Evolutionary conservation across 2,329 filamentous ascomycete genomes (phyloP).

Genomic region (Paraphoma chrysanthemicola): DNA sequence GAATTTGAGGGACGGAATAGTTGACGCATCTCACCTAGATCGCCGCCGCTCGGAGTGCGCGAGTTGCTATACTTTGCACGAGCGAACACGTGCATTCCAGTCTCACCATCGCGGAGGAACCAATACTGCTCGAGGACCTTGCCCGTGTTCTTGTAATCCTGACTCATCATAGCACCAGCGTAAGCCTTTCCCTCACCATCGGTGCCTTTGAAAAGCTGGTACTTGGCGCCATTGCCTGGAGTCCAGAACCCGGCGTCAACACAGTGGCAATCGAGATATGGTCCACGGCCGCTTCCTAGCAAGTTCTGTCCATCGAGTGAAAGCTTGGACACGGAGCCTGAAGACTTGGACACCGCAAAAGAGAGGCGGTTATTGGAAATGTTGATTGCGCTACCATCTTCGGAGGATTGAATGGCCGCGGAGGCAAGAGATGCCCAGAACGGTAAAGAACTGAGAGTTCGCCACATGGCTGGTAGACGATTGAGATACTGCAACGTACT

Average conservation of each 20-base stretch:
- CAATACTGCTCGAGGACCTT: conserved; percentile 70
- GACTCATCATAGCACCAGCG: conserved; percentile 66
- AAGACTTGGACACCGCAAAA: conserved; percentile 18
- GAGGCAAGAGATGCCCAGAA: conserved; percentile 9
- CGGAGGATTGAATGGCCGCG: conserved; percentile 18
- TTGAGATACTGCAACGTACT: too few relatives aligned
- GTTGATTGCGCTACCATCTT: conserved; percentile 15
- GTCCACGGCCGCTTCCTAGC: conserved; percentile 62
- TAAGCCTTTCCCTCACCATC: conserved; percentile 61
- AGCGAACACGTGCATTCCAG: conserved; percentile 67
- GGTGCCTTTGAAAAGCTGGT: conserved; percentile 59
- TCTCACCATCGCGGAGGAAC: conserved; percentile 69
- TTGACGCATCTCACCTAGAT: conserved; percentile 67
- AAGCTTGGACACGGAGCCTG: conserved; percentile 28
- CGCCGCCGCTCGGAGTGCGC: conserved; percentile 62
- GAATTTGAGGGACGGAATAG: conserved; percentile 66
- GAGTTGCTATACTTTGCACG: conserved; percentile 67
- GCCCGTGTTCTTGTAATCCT: conserved; percentile 59
- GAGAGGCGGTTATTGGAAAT: conserved; percentile 22
- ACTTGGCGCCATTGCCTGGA: conserved; percentile 60
- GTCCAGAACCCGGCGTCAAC: conserved; percentile 62
- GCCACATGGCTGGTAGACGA: too few relatives aligned
- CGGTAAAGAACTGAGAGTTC: neutral
- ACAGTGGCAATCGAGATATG: conserved; percentile 71
- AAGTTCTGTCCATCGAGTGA: conserved; percentile 60